Evolutionary conservation across 2,329 filamentous ascomycete genomes (phyloP), one percentile per base, ranked within the genome.

Genomic region (Coleophoma eucalyptorum): DNA sequence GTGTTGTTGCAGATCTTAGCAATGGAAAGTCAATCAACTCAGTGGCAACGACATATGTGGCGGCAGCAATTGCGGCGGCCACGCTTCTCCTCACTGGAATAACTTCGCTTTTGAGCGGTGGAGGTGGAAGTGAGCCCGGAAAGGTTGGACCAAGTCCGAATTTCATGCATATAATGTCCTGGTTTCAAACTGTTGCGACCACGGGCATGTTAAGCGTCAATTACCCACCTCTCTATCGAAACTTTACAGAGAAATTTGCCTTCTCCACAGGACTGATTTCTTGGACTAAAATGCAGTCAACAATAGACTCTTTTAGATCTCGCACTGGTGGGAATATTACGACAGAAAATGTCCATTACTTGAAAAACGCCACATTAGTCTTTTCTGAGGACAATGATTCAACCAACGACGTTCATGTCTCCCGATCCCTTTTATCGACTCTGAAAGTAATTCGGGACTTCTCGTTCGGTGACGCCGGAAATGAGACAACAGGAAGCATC

Each of bases 161-260:
- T 51, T 96, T 96, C 65, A 78, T 77, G 44, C 89, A 96, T 62
- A 83, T 93, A 44, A 79, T 96, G 58, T 84, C 87, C 55, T 94
- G 89, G 83, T 96, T 97, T 69, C 91, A 96, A 70, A 84, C 86
- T 43, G 88, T 97, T 77, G 90, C 92, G 26, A 86, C 92, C 74
- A 96, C 92, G 69, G 91, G 92, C 59, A 96, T 97, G 92, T 77
- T 95, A 65, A 93, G 88, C 54, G 91, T 93, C 60, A 80, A 84
- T 62, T 90, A 96, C 58, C 92, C 92, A 2, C 75, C 81, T 35
- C 83, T 96, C 41, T 97, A 96, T 72, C 83, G 84, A 58, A 93
- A 84, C 67, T 97, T 95, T 69, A 75, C 86, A 55, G 88, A 87
- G 72, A 97, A 96, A 72, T 96, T 97, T 67, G 90, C 78, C 48